Percentiles rank a stretch among this genome's conserved stretches.
Evolutionary conservation across 495 filamentous ascomycete species (phyloP).

Genomic region (Choiromyces venosus): DNA sequence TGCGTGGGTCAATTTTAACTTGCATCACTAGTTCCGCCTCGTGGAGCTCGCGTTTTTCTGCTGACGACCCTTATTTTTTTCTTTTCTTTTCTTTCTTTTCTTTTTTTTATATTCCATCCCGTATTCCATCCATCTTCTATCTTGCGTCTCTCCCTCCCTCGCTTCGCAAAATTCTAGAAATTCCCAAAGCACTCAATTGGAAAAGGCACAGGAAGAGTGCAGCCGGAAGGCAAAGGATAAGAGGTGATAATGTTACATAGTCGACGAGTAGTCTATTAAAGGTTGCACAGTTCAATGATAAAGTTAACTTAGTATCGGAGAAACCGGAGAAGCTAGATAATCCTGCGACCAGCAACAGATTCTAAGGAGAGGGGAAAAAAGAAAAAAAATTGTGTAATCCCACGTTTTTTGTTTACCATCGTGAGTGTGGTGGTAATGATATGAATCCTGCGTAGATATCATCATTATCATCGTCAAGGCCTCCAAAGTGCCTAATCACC

Average conservation of each 20-base stretch:
- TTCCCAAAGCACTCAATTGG: background rate
- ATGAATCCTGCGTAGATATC: no score
- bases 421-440: background rate
- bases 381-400: background rate
- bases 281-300: background rate
- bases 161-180: background rate
- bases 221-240: background rate
- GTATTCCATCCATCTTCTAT: background rate
- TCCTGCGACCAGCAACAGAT: background rate
- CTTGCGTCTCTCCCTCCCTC: background rate
- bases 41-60: background rate
- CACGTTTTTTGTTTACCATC: no score
- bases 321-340: background rate
- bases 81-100: background rate
- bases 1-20: no score
- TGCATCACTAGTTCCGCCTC: background rate
- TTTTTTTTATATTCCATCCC: background rate
- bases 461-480: no score
- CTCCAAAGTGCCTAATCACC: no score
- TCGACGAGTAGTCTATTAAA: no score
- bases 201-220: background rate
- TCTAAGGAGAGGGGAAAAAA: background rate
- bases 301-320: background rate
- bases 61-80: background rate
- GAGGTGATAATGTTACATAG: background rate